Evolutionary conservation across 73 alveolate genomes (phyloP), one percentile per base, ranked within the genome.

Genomic region (Halteria grandinella): DNA sequence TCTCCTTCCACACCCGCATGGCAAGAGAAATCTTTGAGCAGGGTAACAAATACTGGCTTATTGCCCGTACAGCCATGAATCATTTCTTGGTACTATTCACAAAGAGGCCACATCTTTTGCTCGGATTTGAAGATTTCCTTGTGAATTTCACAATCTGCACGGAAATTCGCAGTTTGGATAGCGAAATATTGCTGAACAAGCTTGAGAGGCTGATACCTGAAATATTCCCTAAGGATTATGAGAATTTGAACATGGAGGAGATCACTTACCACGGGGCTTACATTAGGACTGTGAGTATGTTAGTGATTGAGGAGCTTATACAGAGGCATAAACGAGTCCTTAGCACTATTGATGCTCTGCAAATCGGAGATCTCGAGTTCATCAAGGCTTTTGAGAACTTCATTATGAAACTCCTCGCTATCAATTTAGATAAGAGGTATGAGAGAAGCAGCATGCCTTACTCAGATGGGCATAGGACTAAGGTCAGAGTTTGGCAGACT

Each of bases 1-100:
- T 7, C 36, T 40, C 39, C 23, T 47, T 50, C 80, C 47, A 76
- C 45, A 33, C 44, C 8, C 32, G 34, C 21, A 23, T 76, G 39
- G 57, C 66, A 8, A 17, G 45, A 14, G 83, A 81, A 11, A 49
- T 81, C 63, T 37, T 81, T 18, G 86, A 72, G 18, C 43, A 53
- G 27, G 91, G 91, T 0, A 48, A 81, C 52, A 58, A 47, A 25
- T 55, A 59, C 39, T 81, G 91, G 91, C 71, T 73, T 28, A 41
- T 81, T 1, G 29, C 34, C 52, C 32, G 91, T 45, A 10, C 34
- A 21, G 23, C 32, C 31, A 41, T 81, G 39, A 70, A 70, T 34
- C 85, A 81, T n/a, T 71, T 66, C 27, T 25, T 36, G 64, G 24
- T 37, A 17, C 14, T 81, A 18, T 55, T 47, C 40, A 0, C 55